phyloP scores from a whole-genome alignment of 176 grass and related monocot genomes.

The Rhynchospora pubera region DNA sequence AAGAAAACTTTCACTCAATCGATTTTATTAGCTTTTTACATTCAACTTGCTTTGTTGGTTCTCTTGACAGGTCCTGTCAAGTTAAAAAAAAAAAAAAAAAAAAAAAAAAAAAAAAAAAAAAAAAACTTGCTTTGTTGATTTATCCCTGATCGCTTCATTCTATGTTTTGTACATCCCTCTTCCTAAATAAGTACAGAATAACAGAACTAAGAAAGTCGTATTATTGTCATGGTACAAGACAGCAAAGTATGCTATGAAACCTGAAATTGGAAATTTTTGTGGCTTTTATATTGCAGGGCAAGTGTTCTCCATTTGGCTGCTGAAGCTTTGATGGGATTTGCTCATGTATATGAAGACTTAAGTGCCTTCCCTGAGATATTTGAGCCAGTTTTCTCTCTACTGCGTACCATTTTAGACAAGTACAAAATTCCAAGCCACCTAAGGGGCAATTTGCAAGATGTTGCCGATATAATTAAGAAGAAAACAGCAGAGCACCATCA shows the following conservation, averaged over 20 bases:
- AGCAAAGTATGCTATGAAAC: background rate
- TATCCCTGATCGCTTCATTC: background rate
- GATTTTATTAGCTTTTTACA: background rate
- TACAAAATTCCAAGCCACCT: conserved; percentile 30
- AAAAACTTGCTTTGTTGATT: background rate
- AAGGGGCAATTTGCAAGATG: conserved; percentile 47
- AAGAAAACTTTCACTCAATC: conserved; percentile 10
- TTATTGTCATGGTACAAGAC: background rate
- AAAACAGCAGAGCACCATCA: conserved; percentile 47
- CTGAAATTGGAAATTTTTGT: background rate
- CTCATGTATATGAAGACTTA: conserved; percentile 64
- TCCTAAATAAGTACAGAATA: background rate
- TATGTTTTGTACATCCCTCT: background rate
- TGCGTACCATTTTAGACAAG: conserved; percentile 54
- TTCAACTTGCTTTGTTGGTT: background rate
- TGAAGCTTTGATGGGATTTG: conserved; percentile 75
- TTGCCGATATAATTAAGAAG: conserved; percentile 65
- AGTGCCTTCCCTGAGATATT: conserved; percentile 81
- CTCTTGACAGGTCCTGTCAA: too few species aligned
- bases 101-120: too few species aligned
- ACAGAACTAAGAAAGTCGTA: background rate
- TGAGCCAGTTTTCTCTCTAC: conserved; percentile 47
- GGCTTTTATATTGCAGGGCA: conserved; percentile 33
- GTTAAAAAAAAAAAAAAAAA: too few species aligned
- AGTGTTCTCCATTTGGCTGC: conserved; percentile 51